Evolutionary conservation across 2,329 filamentous ascomycete genomes (phyloP).

Genomic region (Botrytis elliptica): DNA sequence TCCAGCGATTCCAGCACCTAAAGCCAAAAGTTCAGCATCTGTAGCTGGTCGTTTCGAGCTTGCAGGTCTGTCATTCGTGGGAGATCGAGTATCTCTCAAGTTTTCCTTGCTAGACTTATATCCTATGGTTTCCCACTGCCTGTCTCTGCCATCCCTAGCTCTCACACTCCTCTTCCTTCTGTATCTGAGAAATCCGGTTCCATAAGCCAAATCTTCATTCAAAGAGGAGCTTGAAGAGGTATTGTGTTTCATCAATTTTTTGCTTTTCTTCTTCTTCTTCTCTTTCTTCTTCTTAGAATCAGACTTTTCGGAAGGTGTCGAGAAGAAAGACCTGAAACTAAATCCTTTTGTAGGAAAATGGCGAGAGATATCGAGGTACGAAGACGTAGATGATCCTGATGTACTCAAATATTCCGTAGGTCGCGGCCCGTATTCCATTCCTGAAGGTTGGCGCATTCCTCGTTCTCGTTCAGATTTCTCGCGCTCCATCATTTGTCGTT

Average conservation of each 20-base stretch:
- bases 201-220: conserved; percentile 68
- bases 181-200: conserved; percentile 51
- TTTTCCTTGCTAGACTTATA: conserved; percentile 25
- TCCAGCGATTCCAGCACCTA: conserved; percentile 48
- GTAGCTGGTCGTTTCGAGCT: conserved; percentile 36
- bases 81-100: conserved; percentile 22
- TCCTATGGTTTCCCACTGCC: conserved; percentile 32
- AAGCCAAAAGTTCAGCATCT: conserved; percentile 47
- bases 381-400: conserved; percentile 32
- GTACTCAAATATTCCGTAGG: conserved; percentile 25
- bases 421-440: conserved; percentile 27
- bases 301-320: conserved; percentile 51
- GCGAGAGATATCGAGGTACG: conserved; percentile 63
- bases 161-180: conserved; percentile 33
- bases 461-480: conserved; percentile 13
- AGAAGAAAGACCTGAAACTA: conserved; percentile 63
- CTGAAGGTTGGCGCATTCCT: conserved; percentile 15
- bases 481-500: conserved; percentile 19
- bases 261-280: conserved; percentile 14
- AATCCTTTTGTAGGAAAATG: conserved; percentile 48
- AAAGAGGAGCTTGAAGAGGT: conserved; percentile 68
- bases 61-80: conserved; percentile 34
- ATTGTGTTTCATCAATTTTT: conserved; percentile 31
- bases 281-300: conserved; percentile 31
- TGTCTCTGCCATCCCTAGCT: conserved; percentile 34